Evolutionary conservation across 805 yeast species (phyloP).

Genomic region (Candida ipomoeae): DNA sequence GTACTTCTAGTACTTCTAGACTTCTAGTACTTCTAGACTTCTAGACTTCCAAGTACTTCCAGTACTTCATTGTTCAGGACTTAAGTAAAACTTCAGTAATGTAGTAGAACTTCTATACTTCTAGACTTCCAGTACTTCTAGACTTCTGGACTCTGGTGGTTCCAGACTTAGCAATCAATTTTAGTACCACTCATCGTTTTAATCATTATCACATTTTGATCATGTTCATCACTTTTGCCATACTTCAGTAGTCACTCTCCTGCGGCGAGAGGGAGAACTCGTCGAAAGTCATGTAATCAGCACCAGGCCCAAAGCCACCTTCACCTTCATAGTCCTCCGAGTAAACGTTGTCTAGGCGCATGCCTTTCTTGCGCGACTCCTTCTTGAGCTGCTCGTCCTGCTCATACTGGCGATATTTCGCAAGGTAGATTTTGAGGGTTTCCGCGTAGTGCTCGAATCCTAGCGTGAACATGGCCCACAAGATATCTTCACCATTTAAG

Average conservation of each 20-base stretch:
- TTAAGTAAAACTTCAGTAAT: too few species aligned
- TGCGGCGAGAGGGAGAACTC: constrained; percentile 4
- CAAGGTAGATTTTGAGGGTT: constrained; percentile 61
- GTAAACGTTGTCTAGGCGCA: not conserved
- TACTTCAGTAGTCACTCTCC: not conserved
- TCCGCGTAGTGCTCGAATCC: constrained; percentile 72
- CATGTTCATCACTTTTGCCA: too few species aligned
- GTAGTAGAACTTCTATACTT: too few species aligned
- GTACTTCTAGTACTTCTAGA: too few species aligned
- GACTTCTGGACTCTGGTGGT: not conserved
- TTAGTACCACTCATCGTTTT: not conserved
- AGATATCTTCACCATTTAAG: constrained; percentile 64
- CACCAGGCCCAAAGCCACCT: constrained; percentile 6
- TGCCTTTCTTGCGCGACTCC: constrained; percentile 7
- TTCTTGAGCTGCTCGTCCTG: constrained; percentile 13
- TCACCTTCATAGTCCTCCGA: constrained; percentile 3
- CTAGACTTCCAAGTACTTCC: too few species aligned
- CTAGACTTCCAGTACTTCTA: too few species aligned
- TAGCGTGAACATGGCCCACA: constrained; percentile 58
- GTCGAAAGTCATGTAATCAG: constrained; percentile 9
- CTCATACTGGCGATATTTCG: constrained; percentile 53
- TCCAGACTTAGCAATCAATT: not conserved
- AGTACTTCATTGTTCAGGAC: too few species aligned
- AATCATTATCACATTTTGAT: not conserved
- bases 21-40: too few species aligned